Base-by-base conservation (phyloP, 2,329 filamentous ascomycete species). In the Chrysoporthe cubensis region DNA sequence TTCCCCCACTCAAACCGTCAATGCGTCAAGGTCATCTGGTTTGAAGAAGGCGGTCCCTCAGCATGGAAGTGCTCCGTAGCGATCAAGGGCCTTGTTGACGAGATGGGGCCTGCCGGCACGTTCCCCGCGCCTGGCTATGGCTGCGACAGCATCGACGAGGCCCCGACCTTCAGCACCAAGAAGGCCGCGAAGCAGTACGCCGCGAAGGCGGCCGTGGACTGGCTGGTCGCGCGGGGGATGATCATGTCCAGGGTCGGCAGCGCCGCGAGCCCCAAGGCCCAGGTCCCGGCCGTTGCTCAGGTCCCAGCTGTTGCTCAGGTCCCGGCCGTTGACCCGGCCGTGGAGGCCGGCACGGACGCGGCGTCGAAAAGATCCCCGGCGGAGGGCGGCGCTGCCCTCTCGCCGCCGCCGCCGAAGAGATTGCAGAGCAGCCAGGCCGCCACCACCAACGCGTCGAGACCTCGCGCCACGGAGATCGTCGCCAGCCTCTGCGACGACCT, bases 141-240 rank as follows among this genome's bases (percentile, higher is more conserved):
- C 52, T 2, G 60, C 5, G 40, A 62, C 6, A 21, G 37, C 6
- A 66, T 73, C 43, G 72, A 66, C 1, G 67, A 71, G 3, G 67
- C 72, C 43, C 81, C 80, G 0, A 67, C 72, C 0, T 87, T 86
- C 64, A 66, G 74, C 13, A 77, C 73, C 37, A 87, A 87, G 71
- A 87, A 85, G 78, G 82, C 82, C 46, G 85, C 86, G 34, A 87
- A 85, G 74, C 78, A 82, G 69, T 86, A 83, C 70, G 85, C 86
- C 0, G 84, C 85, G 32, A 81, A 80, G 71, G 80, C 78, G 14
- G 84, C 84, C 34, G 71, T 82, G 32, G 74, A 79, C 8, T 85
- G 79, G 76, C 76, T 86, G 18, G 72, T 74, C 26, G 65, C 50
- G 2, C 69, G 75, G 34, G 72, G 72, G 9, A 69, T 71, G 43